A percentile compares a stretch with the other conserved stretches of the same genome.
phyloP scores from a whole-genome alignment of 2,329 filamentous ascomycete genomes.

The Myriangium duriaei region DNA sequence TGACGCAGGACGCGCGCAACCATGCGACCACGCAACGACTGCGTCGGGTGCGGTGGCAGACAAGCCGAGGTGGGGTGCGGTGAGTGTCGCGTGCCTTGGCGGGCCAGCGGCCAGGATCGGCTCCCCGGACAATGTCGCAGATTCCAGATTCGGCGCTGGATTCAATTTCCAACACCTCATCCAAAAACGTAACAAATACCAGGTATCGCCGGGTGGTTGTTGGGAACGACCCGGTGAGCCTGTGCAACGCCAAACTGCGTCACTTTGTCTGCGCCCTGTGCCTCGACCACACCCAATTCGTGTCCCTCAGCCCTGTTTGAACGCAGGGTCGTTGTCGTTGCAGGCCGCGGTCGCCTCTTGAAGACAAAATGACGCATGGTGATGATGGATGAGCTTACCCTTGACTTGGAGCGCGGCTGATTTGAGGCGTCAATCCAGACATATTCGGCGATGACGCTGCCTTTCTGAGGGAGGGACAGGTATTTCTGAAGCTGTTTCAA shows the following conservation, averaged over 20 bases:
- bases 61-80: not conserved
- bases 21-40: too few species aligned
- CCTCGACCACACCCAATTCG: not conserved
- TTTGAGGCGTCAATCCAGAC: conserved; percentile 85
- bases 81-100: not conserved
- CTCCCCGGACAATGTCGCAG: not conserved
- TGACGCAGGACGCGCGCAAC: too few species aligned
- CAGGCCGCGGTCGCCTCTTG: not conserved
- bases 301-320: conserved; percentile 1
- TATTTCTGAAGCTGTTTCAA: conserved; percentile 70
- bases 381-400: conserved; percentile 49
- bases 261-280: too few species aligned
- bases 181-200: not conserved
- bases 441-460: conserved; percentile 84
- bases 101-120: not conserved
- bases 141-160: not conserved
- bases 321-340: not conserved
- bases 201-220: not conserved
- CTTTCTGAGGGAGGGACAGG: conserved; percentile 80
- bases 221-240: not conserved
- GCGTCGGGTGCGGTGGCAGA: too few species aligned
- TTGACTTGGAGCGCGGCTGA: conserved; percentile 85
- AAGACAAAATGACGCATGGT: not conserved
- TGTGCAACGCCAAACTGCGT: not conserved
- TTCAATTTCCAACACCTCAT: not conserved